Conservation (phyloP, 148 eudicot species). For the Dianthus caryophyllus region DNA sequence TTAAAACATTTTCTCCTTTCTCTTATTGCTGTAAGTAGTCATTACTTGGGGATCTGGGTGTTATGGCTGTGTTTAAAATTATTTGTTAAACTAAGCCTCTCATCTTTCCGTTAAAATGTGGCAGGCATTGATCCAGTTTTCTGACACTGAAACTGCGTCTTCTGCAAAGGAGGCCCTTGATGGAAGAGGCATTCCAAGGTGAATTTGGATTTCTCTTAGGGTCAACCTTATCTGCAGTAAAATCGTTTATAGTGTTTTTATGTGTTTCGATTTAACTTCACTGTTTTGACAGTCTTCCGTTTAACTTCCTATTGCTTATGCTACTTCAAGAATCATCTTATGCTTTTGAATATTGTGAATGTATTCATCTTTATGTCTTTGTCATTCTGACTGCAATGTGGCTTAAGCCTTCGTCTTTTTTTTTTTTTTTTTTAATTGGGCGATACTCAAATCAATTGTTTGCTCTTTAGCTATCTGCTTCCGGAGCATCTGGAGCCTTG, state of each 20-base stretch:
- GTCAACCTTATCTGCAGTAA: slow-evolving; percentile 38
- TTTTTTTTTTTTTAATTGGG: no score
- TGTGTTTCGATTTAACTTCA: slow-evolving; percentile 17
- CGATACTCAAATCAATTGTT: slow-evolving; percentile 9
- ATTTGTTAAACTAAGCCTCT: slow-evolving; percentile 1
- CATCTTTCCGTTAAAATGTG: slow-evolving; percentile 17
- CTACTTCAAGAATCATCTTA: not conserved
- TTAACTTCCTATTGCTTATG: not conserved
- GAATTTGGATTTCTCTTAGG: slow-evolving; percentile 41
- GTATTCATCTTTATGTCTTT: not conserved
- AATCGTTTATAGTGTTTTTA: slow-evolving; percentile 23
- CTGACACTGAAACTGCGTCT: slow-evolving; percentile 84
- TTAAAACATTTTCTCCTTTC: not conserved
- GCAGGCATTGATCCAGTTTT: slow-evolving; percentile 94
- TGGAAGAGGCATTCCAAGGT: slow-evolving; percentile 99
- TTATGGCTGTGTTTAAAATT: not conserved
- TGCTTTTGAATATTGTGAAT: not conserved
- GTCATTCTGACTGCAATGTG: not conserved
- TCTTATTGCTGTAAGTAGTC: not conserved
- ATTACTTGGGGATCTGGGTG: not conserved
- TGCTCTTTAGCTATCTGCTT: slow-evolving; percentile 14
- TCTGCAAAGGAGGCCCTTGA: slow-evolving; percentile 92
- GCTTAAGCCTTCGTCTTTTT: no score
- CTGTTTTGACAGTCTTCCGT: slow-evolving; percentile 10
- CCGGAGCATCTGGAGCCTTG: slow-evolving; percentile 14